phyloP scores from a whole-genome alignment of 2,329 filamentous ascomycete species.

The Septoria linicola region DNA sequence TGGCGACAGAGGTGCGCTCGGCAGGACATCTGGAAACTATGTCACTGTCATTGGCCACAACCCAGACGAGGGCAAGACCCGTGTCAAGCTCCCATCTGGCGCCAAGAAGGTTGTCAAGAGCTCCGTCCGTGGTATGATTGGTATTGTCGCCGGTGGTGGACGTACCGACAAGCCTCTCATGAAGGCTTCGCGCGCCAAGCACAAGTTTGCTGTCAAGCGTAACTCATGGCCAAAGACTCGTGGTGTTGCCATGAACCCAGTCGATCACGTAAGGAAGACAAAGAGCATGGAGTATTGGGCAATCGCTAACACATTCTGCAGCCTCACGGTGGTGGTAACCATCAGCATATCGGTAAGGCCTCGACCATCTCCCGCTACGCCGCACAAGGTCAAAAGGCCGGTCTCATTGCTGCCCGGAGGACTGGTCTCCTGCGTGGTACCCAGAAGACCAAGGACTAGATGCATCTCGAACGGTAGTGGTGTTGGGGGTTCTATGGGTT shows the following conservation, averaged over 20 bases:
- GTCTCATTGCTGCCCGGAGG: conserved; percentile 99
- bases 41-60: conserved; percentile 97
- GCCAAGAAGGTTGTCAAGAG: conserved; percentile 99
- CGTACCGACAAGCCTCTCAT: conserved; percentile 99
- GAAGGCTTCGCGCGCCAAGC: conserved; percentile 99
- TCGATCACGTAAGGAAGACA: conserved; percentile 72
- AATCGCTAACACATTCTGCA: conserved; percentile 35
- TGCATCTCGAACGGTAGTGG: conserved; percentile 31
- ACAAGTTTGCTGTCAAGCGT: conserved; percentile 99
- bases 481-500: conserved; percentile 35
- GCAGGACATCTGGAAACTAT: conserved; percentile 98
- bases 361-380: conserved; percentile 99
- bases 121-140: conserved; percentile 94
- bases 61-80: conserved; percentile 98
- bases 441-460: conserved; percentile 94
- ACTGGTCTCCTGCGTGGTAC: conserved; percentile 99
- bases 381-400: conserved; percentile 97
- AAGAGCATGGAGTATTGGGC: not conserved
- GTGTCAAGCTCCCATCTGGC: conserved; percentile 97
- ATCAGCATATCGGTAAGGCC: conserved; percentile 99
- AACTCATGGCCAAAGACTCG: conserved; percentile 99
- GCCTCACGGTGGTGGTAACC: conserved; percentile 79
- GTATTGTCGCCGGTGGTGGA: conserved; percentile 98
- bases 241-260: conserved; percentile 99
- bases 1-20: conserved; percentile 93